Evolutionary conservation across 1,139 yeast genomes (phyloP), one percentile per base, ranked within the genome.

Genomic region (Kodamaea anthophila): DNA sequence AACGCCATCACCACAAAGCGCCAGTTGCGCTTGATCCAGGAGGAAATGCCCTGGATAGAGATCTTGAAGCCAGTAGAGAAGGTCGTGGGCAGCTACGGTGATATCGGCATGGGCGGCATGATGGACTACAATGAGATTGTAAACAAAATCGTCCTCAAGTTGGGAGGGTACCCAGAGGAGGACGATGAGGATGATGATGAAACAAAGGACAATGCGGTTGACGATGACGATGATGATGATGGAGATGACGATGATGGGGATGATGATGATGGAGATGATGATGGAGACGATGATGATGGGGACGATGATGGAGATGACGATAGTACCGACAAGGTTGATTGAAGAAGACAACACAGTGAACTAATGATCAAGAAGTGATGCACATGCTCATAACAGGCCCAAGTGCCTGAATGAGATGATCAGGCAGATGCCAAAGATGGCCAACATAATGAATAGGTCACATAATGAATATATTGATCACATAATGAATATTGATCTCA

Each of bases 71-170:
- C 97, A 1, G 87, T 85, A 4, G 97, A 88, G 51, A 88, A 88
- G 52, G 94, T 88, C 6, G 83, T 84, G 36, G 94, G 94, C 16
- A 77, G 87, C 32, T 86, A 85, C 55, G 96, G 97, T 36, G 96
- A 87, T 47, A 87, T 88, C 38, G 96, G 96, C 19, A 84, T 82
- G 88, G 91, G 93, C 23, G 93, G 93, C 33, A 82, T 82, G 93
- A 77, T 81, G 79, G 91, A 82, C 47, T 79, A 82, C 73, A 84
- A 85, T 55, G 96, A 87, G 55, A 81, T 88, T 43, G 95, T 86
- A 16, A 91, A 86, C 47, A 77, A 74, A 48, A 74, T 85, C 37
- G 94, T 85, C 3, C 64, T 79, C 53, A 83, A 85, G 48, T 58
- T 86, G 32, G 96, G 96, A 24, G 94, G 95, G 0, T 84, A 84